Base-by-base conservation (phyloP, 768 basidiomycete species). In the Lactarius evosmus region DNA sequence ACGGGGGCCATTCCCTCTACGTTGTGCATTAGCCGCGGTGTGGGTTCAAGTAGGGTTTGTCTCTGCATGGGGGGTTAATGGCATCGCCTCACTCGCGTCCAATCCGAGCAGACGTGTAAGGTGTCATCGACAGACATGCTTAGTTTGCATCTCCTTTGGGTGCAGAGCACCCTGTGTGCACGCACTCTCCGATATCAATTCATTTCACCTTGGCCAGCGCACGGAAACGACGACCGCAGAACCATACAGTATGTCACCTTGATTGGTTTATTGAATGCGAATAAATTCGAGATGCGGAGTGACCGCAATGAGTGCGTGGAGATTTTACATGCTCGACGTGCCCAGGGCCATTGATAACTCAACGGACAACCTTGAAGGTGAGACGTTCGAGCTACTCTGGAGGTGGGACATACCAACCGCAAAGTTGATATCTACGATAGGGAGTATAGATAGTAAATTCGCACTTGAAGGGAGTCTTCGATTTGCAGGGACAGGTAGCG, bases 21-120 rank as follows among this genome's bases (percentile, higher is more conserved):
- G 7, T 9, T 33, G 38, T 38, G n/a, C 19, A 22, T n/a, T 44
- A 44, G n/a, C n/a, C 7, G 41, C 22, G 16, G 38, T 14, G 38
- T 22, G 19, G 41, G 41, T 22, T 4, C n/a, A 6, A 8, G 41
- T 4, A n/a, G n/a, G 41, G 36, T 5, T 14, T 17, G 16, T 7
- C 17, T 17, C 36, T 7, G 38, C n/a, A n/a, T 11, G 44, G 12
- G 11, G 7, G 5, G 7, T 11, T 11, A 22, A 12, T 46, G 44
- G 11, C 22, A 46, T 22, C 46, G 38, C 38, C 75, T 86, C 63
- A 82, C 86, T 65, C 85, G 87, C 66, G 44, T 74, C 14, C 75
- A 84, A 66, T 91, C 91, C 71, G 83, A 87, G 58, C 61, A 72
- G 9, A 83, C 84, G 33, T 88, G 83, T 76, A 80, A 81, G 66